These are phyloP conservation scores for Geum urbanum DNA, from an alignment of 306 rosid species.

Conservation along the genomic window DNA sequence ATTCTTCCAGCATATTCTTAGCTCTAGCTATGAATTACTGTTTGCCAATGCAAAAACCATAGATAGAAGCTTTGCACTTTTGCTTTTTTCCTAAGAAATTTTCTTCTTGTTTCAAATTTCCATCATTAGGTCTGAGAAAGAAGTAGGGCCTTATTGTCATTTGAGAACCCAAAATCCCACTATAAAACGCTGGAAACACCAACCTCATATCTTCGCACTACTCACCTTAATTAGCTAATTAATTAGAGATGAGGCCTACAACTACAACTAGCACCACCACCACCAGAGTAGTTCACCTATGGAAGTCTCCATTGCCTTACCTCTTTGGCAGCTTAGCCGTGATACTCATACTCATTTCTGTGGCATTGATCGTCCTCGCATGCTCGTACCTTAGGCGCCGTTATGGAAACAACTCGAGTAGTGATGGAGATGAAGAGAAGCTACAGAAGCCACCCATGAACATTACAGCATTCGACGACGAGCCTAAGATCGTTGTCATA, in stretches of 20 bases:
- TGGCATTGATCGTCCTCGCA: slow-evolving; percentile 61
- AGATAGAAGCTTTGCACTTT: not conserved
- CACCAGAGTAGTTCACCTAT: slow-evolving; percentile 21
- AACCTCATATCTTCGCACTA: slow-evolving; percentile 20
- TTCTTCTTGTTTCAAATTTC: not conserved
- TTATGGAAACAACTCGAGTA: slow-evolving; percentile 15
- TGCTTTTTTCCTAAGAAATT: not conserved
- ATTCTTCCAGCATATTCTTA: not conserved
- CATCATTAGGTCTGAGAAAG: slow-evolving; percentile 1
- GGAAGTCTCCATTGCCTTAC: slow-evolving; percentile 80
- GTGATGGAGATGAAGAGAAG: slow-evolving; percentile 18
- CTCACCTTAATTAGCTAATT: not conserved
- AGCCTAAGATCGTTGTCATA: slow-evolving; percentile 40
- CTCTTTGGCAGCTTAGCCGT: slow-evolving; percentile 67
- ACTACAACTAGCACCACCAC: not conserved
- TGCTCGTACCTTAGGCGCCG: slow-evolving; percentile 49
- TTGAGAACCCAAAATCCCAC: slow-evolving; percentile 4
- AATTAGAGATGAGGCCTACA: slow-evolving; percentile 31
- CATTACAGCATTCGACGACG: not conserved
- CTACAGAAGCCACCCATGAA: not conserved
- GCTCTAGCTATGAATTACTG: not conserved
- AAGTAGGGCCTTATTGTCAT: slow-evolving; percentile 2
- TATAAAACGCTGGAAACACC: slow-evolving; percentile 41
- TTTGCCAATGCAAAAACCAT: not conserved
- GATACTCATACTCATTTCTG: slow-evolving; percentile 48